These are phyloP conservation scores for Sonneratia alba DNA, from an alignment of 345 rosid species.

Conservation along the genomic window DNA sequence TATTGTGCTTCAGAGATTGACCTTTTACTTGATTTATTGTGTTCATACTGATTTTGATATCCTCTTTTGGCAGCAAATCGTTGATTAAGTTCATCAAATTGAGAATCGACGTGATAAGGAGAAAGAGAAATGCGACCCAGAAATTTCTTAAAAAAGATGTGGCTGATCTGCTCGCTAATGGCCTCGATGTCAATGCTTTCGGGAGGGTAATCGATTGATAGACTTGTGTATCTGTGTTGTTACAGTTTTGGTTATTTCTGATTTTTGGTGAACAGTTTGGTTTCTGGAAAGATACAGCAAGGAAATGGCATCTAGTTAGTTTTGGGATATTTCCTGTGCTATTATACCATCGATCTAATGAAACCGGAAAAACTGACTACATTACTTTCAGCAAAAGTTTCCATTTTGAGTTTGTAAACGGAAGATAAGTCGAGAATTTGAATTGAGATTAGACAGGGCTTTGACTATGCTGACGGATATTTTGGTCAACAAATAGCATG, in stretches of 20 bases:
- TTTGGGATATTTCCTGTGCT: neutral
- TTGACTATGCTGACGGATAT: neutral
- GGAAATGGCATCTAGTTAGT: neutral
- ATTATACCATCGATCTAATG: neutral
- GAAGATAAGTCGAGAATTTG: neutral
- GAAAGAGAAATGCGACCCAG: slow-evolving; percentile 77
- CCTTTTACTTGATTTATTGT: neutral
- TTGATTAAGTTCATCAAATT: slow-evolving; percentile 65
- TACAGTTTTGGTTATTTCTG: neutral
- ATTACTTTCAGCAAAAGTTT: neutral
- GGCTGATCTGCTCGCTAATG: slow-evolving; percentile 82
- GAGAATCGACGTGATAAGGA: slow-evolving; percentile 77
- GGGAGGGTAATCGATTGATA: slow-evolving; percentile 42
- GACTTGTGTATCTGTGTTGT: neutral
- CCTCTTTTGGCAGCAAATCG: slow-evolving; percentile 45
- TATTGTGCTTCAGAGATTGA: neutral
- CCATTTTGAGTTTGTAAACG: neutral
- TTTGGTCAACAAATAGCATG: neutral
- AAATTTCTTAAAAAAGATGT: slow-evolving; percentile 80
- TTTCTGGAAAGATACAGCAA: neutral
- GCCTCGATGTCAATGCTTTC: slow-evolving; percentile 71
- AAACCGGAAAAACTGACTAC: neutral
- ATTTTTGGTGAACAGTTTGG: neutral
- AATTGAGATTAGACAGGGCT: neutral
- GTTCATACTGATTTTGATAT: neutral